Conservation (phyloP, 805 yeast species). For the Wickerhamiella musiphila region DNA sequence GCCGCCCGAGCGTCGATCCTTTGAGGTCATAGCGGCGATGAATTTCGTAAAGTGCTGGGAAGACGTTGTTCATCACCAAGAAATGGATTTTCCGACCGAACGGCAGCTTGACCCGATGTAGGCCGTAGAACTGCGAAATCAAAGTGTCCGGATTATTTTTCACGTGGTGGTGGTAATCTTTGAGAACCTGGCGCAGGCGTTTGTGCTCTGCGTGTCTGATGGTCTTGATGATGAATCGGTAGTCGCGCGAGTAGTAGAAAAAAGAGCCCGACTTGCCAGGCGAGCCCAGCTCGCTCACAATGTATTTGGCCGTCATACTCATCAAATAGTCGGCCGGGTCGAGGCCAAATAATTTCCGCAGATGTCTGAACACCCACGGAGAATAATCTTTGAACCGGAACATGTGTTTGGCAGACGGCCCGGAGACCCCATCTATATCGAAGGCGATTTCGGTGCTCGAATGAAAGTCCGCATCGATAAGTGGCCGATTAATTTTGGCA, state of each 20-base stretch:
- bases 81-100: conserved; percentile 71
- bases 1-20: conserved; percentile 79
- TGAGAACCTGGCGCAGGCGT: conserved; percentile 54
- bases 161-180: conserved; percentile 67
- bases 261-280: conserved; percentile 97
- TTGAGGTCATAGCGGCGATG: conserved; percentile 79
- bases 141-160: conserved; percentile 73
- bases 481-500: conserved; percentile 63
- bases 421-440: conserved; percentile 60
- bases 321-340: conserved; percentile 94
- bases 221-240: conserved; percentile 85
- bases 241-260: conserved; percentile 88
- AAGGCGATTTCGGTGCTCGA: conserved; percentile 68
- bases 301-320: conserved; percentile 82
- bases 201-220: conserved; percentile 86
- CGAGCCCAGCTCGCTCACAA: conserved; percentile 78
- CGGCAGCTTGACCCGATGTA: conserved; percentile 86
- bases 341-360: conserved; percentile 61
- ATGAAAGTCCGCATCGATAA: conserved; percentile 53
- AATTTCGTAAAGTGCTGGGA: conserved; percentile 82
- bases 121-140: conserved; percentile 88
- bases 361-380: conserved; percentile 83
- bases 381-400: conserved; percentile 93
- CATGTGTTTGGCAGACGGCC: conserved; percentile 88
- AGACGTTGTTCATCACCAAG: conserved; percentile 88